Conservation (phyloP, 2,329 filamentous ascomycete species). For the Myriosclerotinia scirpicola region DNA sequence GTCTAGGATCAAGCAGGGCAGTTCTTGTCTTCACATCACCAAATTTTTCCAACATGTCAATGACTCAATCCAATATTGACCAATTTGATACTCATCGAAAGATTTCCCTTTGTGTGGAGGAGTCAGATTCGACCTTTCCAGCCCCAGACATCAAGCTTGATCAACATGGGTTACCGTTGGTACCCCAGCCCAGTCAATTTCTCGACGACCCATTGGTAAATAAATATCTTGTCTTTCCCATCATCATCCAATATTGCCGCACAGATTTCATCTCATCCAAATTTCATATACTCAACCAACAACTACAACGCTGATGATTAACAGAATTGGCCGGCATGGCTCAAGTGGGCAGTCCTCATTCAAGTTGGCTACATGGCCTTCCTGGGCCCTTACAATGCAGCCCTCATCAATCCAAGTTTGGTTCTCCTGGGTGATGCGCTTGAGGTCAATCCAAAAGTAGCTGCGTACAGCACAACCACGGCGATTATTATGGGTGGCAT, state of each 20-base stretch:
- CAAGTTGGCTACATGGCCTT: constrained; percentile 40
- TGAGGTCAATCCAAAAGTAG: constrained; percentile 31
- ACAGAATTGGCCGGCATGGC: constrained; percentile 39
- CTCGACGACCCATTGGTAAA: constrained; percentile 38
- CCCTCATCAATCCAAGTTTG: constrained; percentile 38
- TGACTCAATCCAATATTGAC: constrained; percentile 8
- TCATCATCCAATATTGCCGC: constrained; percentile 11
- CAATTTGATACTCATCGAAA: constrained; percentile 17
- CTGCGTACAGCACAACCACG: constrained; percentile 38
- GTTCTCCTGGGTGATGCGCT: constrained; percentile 35
- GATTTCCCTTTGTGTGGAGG: constrained; percentile 20
- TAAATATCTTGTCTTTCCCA: constrained; percentile 24
- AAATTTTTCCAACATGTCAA: constrained; percentile 9
- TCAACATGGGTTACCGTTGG: constrained; percentile 35
- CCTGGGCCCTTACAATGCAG: constrained; percentile 38
- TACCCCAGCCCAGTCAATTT: constrained; percentile 39
- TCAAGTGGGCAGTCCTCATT: constrained; percentile 40
- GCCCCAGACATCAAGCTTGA: constrained; percentile 29
- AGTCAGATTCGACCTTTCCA: constrained; percentile 14
- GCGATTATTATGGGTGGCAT: constrained; percentile 37
- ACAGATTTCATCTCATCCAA: neutral
- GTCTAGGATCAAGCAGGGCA: neutral
- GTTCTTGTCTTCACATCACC: neutral
- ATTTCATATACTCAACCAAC: neutral
- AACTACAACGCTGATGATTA: neutral